These are phyloP conservation scores for Clonostachys chloroleuca DNA, from an alignment of 2,329 filamentous ascomycete species.

Conservation along the genomic window DNA sequence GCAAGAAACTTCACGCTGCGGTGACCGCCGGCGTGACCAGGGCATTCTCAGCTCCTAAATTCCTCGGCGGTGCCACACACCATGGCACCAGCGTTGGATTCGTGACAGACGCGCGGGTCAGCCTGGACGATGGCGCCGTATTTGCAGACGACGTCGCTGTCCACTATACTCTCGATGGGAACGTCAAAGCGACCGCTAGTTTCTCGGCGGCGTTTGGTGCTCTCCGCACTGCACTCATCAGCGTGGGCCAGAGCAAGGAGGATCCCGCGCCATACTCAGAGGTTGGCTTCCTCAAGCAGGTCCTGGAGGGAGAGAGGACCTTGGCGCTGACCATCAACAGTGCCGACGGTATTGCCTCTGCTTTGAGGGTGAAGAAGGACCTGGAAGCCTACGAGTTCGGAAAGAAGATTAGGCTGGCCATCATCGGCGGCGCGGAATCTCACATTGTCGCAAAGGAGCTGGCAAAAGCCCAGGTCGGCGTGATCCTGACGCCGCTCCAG, in stretches of 20 bases:
- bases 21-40: slow-evolving; percentile 53
- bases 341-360: slow-evolving; percentile 56
- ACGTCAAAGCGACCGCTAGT: slow-evolving; percentile 37
- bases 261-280: slow-evolving; percentile 34
- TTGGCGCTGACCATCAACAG: slow-evolving; percentile 57
- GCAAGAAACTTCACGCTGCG: slow-evolving; percentile 49
- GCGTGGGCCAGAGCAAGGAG: slow-evolving; percentile 34
- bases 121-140: slow-evolving; percentile 42
- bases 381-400: slow-evolving; percentile 33
- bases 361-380: slow-evolving; percentile 53
- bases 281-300: slow-evolving; percentile 43
- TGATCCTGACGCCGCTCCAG: slow-evolving; percentile 57
- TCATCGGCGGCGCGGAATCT: slow-evolving; percentile 61
- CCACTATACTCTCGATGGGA: slow-evolving; percentile 51
- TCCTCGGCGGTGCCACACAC: slow-evolving; percentile 33
- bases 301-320: slow-evolving; percentile 47
- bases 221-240: slow-evolving; percentile 49
- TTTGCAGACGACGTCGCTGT: slow-evolving; percentile 50
- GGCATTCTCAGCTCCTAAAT: slow-evolving; percentile 52
- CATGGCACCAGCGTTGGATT: slow-evolving; percentile 57
- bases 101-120: slow-evolving; percentile 40
- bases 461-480: slow-evolving; percentile 48
- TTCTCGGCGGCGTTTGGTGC: slow-evolving; percentile 48
- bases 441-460: slow-evolving; percentile 55
- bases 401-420: slow-evolving; percentile 40